Conservation (phyloP, 2,329 filamentous ascomycete species). For the Neodidymelliopsis sp. region DNA sequence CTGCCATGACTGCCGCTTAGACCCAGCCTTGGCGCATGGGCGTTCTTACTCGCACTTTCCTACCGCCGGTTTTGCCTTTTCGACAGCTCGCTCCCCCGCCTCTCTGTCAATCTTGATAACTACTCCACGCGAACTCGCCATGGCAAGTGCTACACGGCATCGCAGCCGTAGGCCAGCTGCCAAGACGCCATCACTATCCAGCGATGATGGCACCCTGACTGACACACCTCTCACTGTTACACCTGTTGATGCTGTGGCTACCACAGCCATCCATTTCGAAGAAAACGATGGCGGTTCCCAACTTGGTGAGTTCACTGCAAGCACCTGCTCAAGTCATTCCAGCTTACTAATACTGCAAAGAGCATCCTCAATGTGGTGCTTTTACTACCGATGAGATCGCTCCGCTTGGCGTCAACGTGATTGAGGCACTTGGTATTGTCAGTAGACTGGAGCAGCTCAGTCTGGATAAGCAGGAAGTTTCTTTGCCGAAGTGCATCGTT, state of each 20-base stretch:
- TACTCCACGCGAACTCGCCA: not conserved
- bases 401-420: slow-evolving; percentile 67
- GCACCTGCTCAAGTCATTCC: too few species aligned
- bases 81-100: not conserved
- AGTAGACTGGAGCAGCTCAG: slow-evolving; percentile 72
- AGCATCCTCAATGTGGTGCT: not conserved
- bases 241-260: not conserved
- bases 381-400: slow-evolving; percentile 15
- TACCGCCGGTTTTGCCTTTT: not conserved
- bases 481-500: slow-evolving; percentile 79
- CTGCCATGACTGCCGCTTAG: slow-evolving; percentile 2
- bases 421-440: slow-evolving; percentile 70
- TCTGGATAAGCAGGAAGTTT: slow-evolving; percentile 71
- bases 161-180: not conserved
- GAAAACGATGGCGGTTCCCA: not conserved
- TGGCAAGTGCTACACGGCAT: slow-evolving; percentile 4
- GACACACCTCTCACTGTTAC: not conserved
- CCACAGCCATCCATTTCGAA: too few species aligned
- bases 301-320: not conserved
- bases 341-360: not conserved
- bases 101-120: not conserved
- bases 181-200: not conserved
- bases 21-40: not conserved
- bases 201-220: slow-evolving; percentile 1
- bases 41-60: not conserved